Evolutionary conservation across 495 filamentous ascomycete genomes (phyloP).

Genomic region (Penicillium manginii): DNA sequence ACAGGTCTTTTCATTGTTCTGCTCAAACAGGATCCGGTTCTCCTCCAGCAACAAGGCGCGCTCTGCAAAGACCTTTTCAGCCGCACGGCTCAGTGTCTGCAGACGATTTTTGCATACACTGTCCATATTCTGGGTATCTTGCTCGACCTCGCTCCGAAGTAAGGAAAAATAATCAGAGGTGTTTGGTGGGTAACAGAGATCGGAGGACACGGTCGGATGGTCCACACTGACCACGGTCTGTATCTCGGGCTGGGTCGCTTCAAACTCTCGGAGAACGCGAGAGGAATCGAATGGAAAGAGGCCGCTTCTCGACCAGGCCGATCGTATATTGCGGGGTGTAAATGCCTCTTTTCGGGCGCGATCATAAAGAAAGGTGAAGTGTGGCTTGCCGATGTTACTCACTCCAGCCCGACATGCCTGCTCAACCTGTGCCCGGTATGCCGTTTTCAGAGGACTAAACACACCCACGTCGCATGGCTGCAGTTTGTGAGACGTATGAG

Average conservation of each 20-base stretch:
- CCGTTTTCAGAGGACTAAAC: constrained; percentile 31
- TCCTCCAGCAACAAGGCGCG: constrained; percentile 30
- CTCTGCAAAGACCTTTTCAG: constrained; percentile 36
- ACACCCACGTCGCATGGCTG: constrained; percentile 32
- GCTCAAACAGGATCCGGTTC: constrained; percentile 28
- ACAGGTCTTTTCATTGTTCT: constrained; percentile 36
- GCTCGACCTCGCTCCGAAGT: constrained; percentile 32
- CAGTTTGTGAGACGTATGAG: constrained; percentile 35
- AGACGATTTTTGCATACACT: constrained; percentile 28
- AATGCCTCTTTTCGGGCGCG: constrained; percentile 34
- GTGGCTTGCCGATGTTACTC: constrained; percentile 33
- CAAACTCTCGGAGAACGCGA: constrained; percentile 31
- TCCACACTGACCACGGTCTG: constrained; percentile 25
- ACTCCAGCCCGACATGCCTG: constrained; percentile 20
- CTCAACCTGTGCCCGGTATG: constrained; percentile 24
- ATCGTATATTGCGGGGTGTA: constrained; percentile 35
- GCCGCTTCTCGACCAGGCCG: constrained; percentile 31
- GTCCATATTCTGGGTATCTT: constrained; percentile 30
- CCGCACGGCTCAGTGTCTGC: constrained; percentile 26
- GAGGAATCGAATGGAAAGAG: constrained; percentile 40
- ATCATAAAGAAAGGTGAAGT: constrained; percentile 39
- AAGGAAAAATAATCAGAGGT: constrained; percentile 31
- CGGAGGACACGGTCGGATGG: constrained; percentile 22
- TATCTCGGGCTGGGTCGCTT: constrained; percentile 26
- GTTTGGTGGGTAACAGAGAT: constrained; percentile 29